Conservation (phyloP, 176 grass and related monocot species). For the Alloteropsis semialata region DNA sequence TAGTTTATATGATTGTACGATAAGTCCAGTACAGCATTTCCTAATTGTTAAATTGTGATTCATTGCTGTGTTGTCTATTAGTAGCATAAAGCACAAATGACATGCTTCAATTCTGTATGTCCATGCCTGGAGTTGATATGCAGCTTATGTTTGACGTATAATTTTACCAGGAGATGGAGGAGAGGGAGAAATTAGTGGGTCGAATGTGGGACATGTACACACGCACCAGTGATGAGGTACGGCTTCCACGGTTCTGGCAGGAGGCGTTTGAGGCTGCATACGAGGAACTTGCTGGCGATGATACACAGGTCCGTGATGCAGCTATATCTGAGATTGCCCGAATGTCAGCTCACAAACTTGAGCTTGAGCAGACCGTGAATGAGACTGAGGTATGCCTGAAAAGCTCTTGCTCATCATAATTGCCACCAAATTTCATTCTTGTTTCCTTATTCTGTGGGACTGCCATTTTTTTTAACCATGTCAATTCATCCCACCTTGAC, state of each 20-base stretch:
- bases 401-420: not conserved
- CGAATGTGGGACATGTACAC: slow-evolving; percentile 93
- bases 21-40: not conserved
- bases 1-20: not conserved
- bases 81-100: not conserved
- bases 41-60: not conserved
- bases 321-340: slow-evolving; percentile 78
- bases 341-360: slow-evolving; percentile 67
- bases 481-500: not conserved
- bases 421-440: not conserved
- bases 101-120: not conserved
- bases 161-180: slow-evolving; percentile 74
- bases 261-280: slow-evolving; percentile 89
- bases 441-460: slow-evolving; percentile 1
- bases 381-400: slow-evolving; percentile 27
- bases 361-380: slow-evolving; percentile 53
- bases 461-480: not conserved
- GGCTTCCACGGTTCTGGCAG: slow-evolving; percentile 77
- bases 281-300: slow-evolving; percentile 75
- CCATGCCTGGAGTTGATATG: not conserved
- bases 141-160: not conserved
- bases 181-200: slow-evolving; percentile 82
- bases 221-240: slow-evolving; percentile 51
- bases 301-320: slow-evolving; percentile 42
- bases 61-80: not conserved